Base-by-base conservation (phyloP, 805 yeast species). In the Barnettozyma botsteinii region DNA sequence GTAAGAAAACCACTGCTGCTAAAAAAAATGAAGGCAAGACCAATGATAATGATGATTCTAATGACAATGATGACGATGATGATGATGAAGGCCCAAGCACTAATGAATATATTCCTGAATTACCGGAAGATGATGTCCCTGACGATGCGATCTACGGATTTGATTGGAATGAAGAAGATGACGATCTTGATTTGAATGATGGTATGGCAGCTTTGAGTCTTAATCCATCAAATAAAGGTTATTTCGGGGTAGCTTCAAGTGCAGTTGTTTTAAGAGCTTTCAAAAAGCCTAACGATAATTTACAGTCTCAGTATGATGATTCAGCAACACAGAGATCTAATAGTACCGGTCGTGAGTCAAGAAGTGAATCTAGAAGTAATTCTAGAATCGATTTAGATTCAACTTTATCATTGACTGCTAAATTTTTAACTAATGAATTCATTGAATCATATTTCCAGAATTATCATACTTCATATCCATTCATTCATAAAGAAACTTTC, bases 121-220 rank as follows among this genome's bases (percentile, higher is more conserved):
- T 59, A 8, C 56, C 62, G 5, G 60, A 57, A 19, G 67, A 64
- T 34, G 56, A 58, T 33, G 54, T 66, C 5, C 75, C 75, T 1
- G 66, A 59, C 15, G 74, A 70, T 45, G 64, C 65, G 11, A 60
- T 74, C 19, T 66, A 69, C 43, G 80, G 80, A 4, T 75, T 75
- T 45, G 79, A 77, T 46, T 77, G 84, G 84, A 65, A 65, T 4
- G 81, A 76, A 49, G 74, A 70, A 49, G 73, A 72, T 35, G 65
- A 61, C 22, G 72, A 67, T 35, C 46, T 49, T 9, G 42, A 43
- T 11, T 33, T 54, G 22, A 57, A 58, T 36, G 85, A 80, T 55
- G 84, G 85, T 10, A 79, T 80, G 85, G 84, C 81, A 1, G 82
- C 80, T 2, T 51, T 76, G 19, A 69, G 76, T 31, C 59, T 66